Conservation (phyloP, 148 eudicot genomes). For the Persicaria tinctoria region DNA sequence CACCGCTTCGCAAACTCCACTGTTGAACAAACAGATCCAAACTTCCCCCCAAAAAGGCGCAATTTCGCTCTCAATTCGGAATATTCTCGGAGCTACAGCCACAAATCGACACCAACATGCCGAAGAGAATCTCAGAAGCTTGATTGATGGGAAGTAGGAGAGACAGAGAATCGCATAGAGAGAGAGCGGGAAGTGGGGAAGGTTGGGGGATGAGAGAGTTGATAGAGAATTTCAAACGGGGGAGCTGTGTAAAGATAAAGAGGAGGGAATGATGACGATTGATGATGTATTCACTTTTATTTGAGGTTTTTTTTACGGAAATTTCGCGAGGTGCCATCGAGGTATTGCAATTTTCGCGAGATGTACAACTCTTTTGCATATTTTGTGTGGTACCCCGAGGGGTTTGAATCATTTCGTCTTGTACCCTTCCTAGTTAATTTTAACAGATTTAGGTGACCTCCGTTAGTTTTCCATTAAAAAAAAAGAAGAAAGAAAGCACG, state of each 20-base stretch:
- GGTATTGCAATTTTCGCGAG: too few species aligned
- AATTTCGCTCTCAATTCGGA: neutral
- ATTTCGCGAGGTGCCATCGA: too few species aligned
- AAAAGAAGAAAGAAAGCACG: too few species aligned
- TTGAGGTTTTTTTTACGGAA: too few species aligned
- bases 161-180: neutral
- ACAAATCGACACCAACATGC: too few species aligned
- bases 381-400: too few species aligned
- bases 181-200: neutral
- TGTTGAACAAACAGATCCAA: neutral
- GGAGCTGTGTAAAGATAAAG: neutral
- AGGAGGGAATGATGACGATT: constrained; percentile 1
- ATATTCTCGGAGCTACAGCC: too few species aligned
- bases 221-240: neutral
- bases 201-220: neutral
- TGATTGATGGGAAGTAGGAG: neutral
- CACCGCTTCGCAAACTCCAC: neutral
- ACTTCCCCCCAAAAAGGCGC: neutral
- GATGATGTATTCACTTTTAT: neutral
- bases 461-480: too few species aligned
- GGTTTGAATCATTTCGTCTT: too few species aligned
- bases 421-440: too few species aligned
- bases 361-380: too few species aligned
- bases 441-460: too few species aligned
- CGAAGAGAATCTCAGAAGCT: neutral